phyloP scores from a whole-genome alignment of 495 filamentous ascomycete species.

The Jackrogersella minutella region DNA sequence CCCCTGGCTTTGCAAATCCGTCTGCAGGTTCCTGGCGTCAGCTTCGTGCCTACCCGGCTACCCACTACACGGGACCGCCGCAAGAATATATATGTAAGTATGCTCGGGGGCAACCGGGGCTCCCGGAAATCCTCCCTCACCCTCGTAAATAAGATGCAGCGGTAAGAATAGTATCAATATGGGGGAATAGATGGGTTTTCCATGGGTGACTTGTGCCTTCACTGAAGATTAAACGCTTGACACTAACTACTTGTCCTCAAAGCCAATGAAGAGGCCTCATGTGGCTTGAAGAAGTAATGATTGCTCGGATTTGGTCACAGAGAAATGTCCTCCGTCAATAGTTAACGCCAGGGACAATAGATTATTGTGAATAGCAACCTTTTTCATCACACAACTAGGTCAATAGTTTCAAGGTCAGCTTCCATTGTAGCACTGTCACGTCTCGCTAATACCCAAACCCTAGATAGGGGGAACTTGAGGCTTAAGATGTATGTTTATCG shows the following conservation, averaged over 20 bases:
- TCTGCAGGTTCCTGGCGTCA: conserved; percentile 19
- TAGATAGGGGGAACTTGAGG: not conserved
- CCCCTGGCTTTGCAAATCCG: conserved; percentile 9
- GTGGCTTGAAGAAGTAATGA: not conserved
- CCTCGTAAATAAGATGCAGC: not conserved
- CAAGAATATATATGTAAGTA: not conserved
- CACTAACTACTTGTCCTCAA: not conserved
- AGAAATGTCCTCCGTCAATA: conserved; percentile 17
- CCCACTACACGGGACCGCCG: conserved; percentile 17
- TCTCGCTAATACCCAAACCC: conserved; percentile 6
- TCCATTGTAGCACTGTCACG: conserved; percentile 19
- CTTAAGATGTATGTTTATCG: not conserved
- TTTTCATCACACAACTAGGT: conserved; percentile 21
- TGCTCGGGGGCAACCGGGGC: not conserved
- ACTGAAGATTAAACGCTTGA: not conserved
- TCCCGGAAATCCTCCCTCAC: not conserved
- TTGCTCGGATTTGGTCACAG: conserved; percentile 9
- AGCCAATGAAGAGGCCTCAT: not conserved
- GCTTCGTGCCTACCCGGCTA: conserved; percentile 18
- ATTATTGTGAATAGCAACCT: conserved; percentile 19
- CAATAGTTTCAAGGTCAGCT: conserved; percentile 34
- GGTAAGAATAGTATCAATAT: not conserved
- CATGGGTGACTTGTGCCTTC: not conserved
- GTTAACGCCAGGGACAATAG: conserved; percentile 26
- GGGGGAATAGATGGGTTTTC: not conserved